Evolutionary conservation across 495 filamentous ascomycete genomes (phyloP).

Genomic region (Neurospora sublineolata): DNA sequence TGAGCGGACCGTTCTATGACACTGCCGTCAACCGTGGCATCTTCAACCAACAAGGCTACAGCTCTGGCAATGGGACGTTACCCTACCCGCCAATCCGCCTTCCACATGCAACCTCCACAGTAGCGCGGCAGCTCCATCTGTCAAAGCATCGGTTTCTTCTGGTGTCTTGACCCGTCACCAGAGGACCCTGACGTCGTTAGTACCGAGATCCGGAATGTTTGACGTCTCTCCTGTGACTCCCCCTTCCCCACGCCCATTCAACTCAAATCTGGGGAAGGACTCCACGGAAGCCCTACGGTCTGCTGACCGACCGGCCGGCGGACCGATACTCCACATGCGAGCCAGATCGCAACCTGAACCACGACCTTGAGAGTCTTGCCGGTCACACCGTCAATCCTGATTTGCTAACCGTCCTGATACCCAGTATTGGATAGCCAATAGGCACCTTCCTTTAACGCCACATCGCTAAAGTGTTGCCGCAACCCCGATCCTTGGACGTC

Average conservation of each 20-base stretch:
- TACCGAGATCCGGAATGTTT: background rate
- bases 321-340: slow-evolving; percentile 30
- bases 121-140: background rate
- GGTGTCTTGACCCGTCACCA: background rate
- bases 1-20: background rate
- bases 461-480: slow-evolving; percentile 17
- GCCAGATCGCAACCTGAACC: slow-evolving; percentile 23
- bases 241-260: background rate
- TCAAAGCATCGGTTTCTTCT: background rate
- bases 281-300: background rate
- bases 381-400: slow-evolving; percentile 6
- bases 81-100: background rate
- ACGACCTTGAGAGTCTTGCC: slow-evolving; percentile 11
- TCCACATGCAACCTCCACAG: background rate
- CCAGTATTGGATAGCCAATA: slow-evolving; percentile 12
- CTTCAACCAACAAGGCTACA: background rate
- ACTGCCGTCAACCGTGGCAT: background rate
- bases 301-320: slow-evolving; percentile 21
- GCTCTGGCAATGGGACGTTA: background rate
- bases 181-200: background rate
- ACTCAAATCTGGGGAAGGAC: background rate
- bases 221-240: background rate
- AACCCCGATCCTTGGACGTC: slow-evolving; percentile 13
- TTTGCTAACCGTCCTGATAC: slow-evolving; percentile 6
- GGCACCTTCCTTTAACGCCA: slow-evolving; percentile 3